phyloP scores from a whole-genome alignment of 768 basidiomycete species.

The Tricholoma bakamatsutake region DNA sequence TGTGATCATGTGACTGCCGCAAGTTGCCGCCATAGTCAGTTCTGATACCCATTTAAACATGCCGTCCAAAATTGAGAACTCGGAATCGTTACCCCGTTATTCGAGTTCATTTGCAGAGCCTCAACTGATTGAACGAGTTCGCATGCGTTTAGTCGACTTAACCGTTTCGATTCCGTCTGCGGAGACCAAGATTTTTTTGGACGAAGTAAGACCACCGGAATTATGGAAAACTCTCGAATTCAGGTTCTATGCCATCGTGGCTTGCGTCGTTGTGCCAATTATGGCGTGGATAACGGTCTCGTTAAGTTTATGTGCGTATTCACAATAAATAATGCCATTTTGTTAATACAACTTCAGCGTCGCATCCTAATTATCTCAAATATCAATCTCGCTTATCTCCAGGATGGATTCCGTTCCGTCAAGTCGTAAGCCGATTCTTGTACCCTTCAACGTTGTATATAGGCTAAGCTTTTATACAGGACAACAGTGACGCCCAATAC shows the following conservation, averaged over 20 bases:
- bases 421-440: constrained; percentile 53
- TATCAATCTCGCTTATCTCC: constrained; percentile 53
- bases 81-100: background rate
- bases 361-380: constrained; percentile 66
- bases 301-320: constrained; percentile 68
- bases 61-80: too few relatives aligned
- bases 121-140: background rate
- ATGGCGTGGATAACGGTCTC: constrained; percentile 75
- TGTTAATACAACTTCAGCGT: constrained; percentile 35
- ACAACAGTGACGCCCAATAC: constrained; percentile 90
- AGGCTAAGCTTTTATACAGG: constrained; percentile 42
- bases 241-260: constrained; percentile 61
- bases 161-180: constrained; percentile 53
- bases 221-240: constrained; percentile 85
- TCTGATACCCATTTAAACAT: too few relatives aligned
- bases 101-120: background rate
- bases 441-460: background rate
- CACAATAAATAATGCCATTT: background rate
- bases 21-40: too few relatives aligned
- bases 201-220: constrained; percentile 29
- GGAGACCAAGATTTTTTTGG: constrained; percentile 18
- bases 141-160: constrained; percentile 32
- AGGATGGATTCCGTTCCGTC: constrained; percentile 81
- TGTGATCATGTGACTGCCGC: too few relatives aligned
- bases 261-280: constrained; percentile 54